Base-by-base conservation (phyloP, 2,329 filamentous ascomycete genomes). In the Remersonia thermophila region DNA sequence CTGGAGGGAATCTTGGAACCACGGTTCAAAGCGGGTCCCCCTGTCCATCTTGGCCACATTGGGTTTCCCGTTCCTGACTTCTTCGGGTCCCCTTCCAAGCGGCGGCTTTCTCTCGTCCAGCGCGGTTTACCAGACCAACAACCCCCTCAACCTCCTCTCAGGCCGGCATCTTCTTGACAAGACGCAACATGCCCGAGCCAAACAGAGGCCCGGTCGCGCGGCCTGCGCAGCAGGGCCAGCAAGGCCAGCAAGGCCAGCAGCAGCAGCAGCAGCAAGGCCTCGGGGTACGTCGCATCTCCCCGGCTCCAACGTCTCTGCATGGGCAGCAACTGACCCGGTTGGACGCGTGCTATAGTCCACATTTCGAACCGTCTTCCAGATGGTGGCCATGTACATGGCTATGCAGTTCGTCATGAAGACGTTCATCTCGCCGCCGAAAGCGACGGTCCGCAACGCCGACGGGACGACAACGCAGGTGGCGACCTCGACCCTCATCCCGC, bases 351-450 rank as follows among this genome's bases (percentile, higher is more conserved):
- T n/a, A n/a, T 37, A 53, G 36, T 63, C 59, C 18, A 47, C 69
- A 39, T 54, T 66, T 36, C 59, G 52, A 41, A 70, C 67, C 45
- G 56, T 75, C 23, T 49, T 67, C 27, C 57, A 75, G 40, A 70
- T 71, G 33, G 61, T 66, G 20, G 61, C 64, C 40, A 59, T 75
- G 50, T 78, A 72, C 55, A 62, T 77, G 44, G 72, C 65, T 36
- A 62, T 77, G 55, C 76, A 80, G 52, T 57, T 71, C 38, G 50
- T 69, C 38, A 63, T 77, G 59, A 67, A 65, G 51, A 66, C 71
- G 51, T 61, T 72, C 43, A 58, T 61, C 44, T 60, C 62, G 31
- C 69, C 65, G 37, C 60, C 64, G 42, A 57, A 60, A 32, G 65
- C 62, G 35, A 58, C 64, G 14, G 64, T 41, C 18, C 32, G 38